Percentiles rank a stretch among this genome's conserved stretches.
phyloP scores from a whole-genome alignment of 371 early-diverging fungal species.

The Nematocida sp. region DNA sequence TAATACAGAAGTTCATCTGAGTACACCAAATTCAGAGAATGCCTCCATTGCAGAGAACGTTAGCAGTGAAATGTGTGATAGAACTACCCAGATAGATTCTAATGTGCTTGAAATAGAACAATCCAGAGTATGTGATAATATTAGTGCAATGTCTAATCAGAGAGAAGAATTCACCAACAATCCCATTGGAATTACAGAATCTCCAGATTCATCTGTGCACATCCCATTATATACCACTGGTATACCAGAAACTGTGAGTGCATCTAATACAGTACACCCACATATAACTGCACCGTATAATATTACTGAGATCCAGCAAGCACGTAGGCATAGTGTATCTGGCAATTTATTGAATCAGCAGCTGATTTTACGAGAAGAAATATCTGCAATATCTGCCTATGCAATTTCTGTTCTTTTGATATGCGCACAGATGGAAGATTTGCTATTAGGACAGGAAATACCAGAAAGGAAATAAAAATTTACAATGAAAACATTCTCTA shows the following conservation, averaged over 20 bases:
- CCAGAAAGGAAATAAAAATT: conserved; percentile 3
- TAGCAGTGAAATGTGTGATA: no score
- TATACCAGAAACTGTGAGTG: neutral
- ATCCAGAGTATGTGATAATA: no score
- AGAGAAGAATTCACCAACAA: no score
- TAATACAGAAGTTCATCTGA: no score
- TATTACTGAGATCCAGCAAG: neutral
- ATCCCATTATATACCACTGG: neutral
- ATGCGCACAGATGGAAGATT: conserved; percentile 36
- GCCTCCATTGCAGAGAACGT: no score
- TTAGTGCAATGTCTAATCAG: no score
- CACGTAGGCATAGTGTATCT: neutral
- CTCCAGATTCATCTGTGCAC: neutral
- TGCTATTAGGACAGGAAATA: neutral
- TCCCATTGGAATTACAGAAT: no score
- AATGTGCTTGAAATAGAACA: no score
- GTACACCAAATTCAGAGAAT: no score
- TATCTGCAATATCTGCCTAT: conserved; percentile 47
- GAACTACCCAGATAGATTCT: no score
- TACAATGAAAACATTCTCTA: conserved; percentile 42
- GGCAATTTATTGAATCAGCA: neutral
- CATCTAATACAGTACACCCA: neutral
- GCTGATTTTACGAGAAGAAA: conserved; percentile 35
- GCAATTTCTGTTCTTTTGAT: conserved; percentile 38
- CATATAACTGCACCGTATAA: neutral